A percentile compares a stretch with the other conserved stretches of the same genome.
Conservation (phyloP, 2,329 filamentous ascomycete species). For the Amauroascus niger region DNA sequence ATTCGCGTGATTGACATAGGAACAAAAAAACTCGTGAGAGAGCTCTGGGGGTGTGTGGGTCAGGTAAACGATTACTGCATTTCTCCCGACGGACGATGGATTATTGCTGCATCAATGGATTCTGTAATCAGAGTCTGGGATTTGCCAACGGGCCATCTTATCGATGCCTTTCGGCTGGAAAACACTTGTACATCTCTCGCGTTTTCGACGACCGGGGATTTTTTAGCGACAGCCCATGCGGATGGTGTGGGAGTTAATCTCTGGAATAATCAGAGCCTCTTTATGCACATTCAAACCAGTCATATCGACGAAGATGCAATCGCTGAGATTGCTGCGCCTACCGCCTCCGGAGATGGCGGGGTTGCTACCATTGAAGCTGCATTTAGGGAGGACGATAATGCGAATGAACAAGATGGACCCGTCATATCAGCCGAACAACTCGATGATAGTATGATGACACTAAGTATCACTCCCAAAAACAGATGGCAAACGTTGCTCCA, state of each 20-base stretch:
- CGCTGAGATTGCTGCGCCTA: constrained; percentile 55
- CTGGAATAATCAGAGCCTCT: constrained; percentile 90
- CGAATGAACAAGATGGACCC: constrained; percentile 43
- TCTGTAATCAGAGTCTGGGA: constrained; percentile 82
- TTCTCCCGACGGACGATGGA: constrained; percentile 87
- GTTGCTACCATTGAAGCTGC: constrained; percentile 66
- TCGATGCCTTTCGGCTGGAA: constrained; percentile 77
- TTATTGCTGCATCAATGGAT: constrained; percentile 77
- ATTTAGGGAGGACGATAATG: constrained; percentile 49
- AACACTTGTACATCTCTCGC: constrained; percentile 72
- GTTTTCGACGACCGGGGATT: constrained; percentile 85
- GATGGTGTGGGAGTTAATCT: constrained; percentile 80
- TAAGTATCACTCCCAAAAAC: constrained; percentile 80
- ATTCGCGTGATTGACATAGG: constrained; percentile 84
- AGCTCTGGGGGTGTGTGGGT: constrained; percentile 73
- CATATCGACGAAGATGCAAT: constrained; percentile 74
- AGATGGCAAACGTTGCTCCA: constrained; percentile 92
- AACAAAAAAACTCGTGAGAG: constrained; percentile 81
- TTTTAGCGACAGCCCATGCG: constrained; percentile 78
- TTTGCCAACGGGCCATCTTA: constrained; percentile 85
- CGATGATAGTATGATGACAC: constrained; percentile 69
- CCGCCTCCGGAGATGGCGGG: constrained; percentile 72
- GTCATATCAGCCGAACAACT: constrained; percentile 62
- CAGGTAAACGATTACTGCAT: constrained; percentile 75
- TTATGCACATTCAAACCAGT: constrained; percentile 75